phyloP scores from a whole-genome alignment of 805 yeast genomes.

The Starmerella vaccinii region DNA sequence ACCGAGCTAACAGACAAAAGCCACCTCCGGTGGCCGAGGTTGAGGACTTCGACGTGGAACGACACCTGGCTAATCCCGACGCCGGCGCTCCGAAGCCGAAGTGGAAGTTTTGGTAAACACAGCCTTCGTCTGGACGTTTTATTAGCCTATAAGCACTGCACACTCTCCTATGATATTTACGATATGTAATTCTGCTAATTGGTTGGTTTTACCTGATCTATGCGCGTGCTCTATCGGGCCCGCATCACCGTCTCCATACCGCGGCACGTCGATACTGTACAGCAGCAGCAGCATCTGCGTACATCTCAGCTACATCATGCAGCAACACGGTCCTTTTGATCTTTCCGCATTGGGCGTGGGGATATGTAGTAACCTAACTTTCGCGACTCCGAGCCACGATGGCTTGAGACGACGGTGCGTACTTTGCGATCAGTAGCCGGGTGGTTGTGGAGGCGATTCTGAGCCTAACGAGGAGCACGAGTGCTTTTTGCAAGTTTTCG shows the following conservation, averaged over 20 bases:
- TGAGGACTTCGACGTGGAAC: conserved; percentile 20
- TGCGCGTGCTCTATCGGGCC: too few species aligned
- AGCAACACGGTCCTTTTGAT: background rate
- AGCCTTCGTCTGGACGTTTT: background rate
- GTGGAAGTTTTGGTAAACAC: conserved; percentile 21
- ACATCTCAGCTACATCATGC: background rate
- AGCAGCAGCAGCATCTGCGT: background rate
- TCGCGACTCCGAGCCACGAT: too few species aligned
- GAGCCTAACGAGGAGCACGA: too few species aligned
- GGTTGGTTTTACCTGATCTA: background rate
- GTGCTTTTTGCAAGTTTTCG: too few species aligned
- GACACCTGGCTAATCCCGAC: conserved; percentile 10
- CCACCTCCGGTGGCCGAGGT: conserved; percentile 20
- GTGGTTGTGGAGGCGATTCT: too few species aligned
- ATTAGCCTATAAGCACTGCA: background rate
- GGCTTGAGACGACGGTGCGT: too few species aligned
- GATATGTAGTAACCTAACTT: background rate
- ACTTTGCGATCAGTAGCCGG: too few species aligned
- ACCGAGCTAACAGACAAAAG: conserved; percentile 19
- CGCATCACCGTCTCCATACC: background rate
- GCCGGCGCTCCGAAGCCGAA: conserved; percentile 8
- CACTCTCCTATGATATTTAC: background rate
- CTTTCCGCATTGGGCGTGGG: background rate
- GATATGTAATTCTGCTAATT: conserved; percentile 1
- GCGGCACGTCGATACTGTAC: background rate